Base-by-base conservation (phyloP, 1,284 basidiomycete genomes). In the Schizophyllum commune region DNA sequence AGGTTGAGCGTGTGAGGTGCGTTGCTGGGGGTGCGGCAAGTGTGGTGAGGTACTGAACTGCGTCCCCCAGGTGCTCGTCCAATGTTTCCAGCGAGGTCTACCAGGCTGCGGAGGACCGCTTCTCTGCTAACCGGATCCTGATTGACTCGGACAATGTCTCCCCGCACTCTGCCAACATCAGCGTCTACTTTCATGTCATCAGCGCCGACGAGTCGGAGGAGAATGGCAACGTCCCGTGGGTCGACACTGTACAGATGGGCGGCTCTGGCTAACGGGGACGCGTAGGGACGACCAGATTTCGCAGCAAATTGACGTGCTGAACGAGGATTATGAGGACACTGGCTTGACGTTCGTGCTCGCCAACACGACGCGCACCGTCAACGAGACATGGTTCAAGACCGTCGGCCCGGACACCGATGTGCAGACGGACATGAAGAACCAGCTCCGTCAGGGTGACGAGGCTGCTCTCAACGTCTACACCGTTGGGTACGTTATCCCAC, bases 141-240 rank as follows among this genome's bases (percentile, higher is more conserved):
- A 27, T 55, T 13, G 53, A 55, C 53, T 60, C 52, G 20, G 55
- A 32, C 53, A 60, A 63, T 19, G 47, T 27, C 57, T 9, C 53
- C 9, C 27, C 53, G 53, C 19, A 19, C 53, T 21, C 53, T 9
- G 53, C 27, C 20, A 27, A 21, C 19, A 55, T 55, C 27, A 55
- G 27, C 27, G 74, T 82, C 33, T 76, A 79, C 67, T 79, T 74
- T 66, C 75, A 81, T 62, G 74, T 80, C 62, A 72, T 82, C 63
- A 73, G 72, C 62, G 62, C 73, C 47, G 76, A 77, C 64, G 65
- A 65, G 57, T 76, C 75, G n/a, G 60, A 67, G 15, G 65, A 66
- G 15, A 78, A 78, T 21, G 80, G 79, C 21, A 76, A 77, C 69
- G 65, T 79, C 56, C 73, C 77, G 75, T 70, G 65, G 22, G 68